phyloP scores from a whole-genome alignment of 2,329 filamentous ascomycete genomes.

The Sarocladiaceae sp. region DNA sequence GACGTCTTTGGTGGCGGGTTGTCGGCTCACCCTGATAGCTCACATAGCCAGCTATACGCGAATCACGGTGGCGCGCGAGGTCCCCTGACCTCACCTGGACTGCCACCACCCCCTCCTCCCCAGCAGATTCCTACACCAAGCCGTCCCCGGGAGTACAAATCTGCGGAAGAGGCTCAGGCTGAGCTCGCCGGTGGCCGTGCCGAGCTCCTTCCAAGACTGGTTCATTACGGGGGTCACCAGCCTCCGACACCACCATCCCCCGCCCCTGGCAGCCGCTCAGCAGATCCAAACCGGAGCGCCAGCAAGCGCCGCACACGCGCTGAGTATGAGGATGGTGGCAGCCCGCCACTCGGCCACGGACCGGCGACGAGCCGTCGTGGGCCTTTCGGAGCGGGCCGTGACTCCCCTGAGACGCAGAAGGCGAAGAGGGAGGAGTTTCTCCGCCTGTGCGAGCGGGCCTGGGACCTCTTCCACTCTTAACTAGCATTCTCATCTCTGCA shows the following conservation, averaged over 20 bases:
- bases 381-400: slow-evolving; percentile 74
- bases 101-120: slow-evolving; percentile 48
- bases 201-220: slow-evolving; percentile 84
- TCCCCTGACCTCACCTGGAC: slow-evolving; percentile 71
- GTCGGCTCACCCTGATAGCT: slow-evolving; percentile 52
- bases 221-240: slow-evolving; percentile 92
- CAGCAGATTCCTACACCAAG: slow-evolving; percentile 46
- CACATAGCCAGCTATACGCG: slow-evolving; percentile 46
- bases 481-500: slow-evolving; percentile 9
- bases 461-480: slow-evolving; percentile 96
- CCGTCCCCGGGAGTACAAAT: slow-evolving; percentile 81
- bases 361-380: slow-evolving; percentile 55
- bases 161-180: slow-evolving; percentile 90
- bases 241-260: slow-evolving; percentile 87
- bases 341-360: slow-evolving; percentile 74
- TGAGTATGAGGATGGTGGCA: slow-evolving; percentile 91
- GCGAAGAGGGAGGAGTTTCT: slow-evolving; percentile 93
- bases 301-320: slow-evolving; percentile 72
- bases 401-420: slow-evolving; percentile 74
- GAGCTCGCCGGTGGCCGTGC: slow-evolving; percentile 86
- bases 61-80: slow-evolving; percentile 57
- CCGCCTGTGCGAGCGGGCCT: slow-evolving; percentile 76
- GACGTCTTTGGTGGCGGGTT: slow-evolving; percentile 88
- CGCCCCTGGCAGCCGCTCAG: slow-evolving; percentile 43
- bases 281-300: slow-evolving; percentile 50